These are phyloP conservation scores for Tilletiaria anomala DNA, from an alignment of 1,284 basidiomycete species.

Conservation along the genomic window DNA sequence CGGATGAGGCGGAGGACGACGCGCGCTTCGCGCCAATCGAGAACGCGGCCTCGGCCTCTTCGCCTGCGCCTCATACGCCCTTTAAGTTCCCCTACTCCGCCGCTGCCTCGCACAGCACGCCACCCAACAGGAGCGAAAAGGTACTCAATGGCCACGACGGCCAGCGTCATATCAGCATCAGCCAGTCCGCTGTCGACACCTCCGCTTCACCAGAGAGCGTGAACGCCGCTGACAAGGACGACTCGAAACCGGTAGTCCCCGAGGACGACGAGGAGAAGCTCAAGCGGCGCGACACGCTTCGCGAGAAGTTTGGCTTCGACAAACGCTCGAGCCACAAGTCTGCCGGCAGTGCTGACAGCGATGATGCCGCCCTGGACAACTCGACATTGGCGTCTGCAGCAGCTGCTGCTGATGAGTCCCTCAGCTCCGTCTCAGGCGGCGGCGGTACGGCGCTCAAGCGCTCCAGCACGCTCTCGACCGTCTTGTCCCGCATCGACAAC, in stretches of 20 bases:
- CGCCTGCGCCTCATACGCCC: too few species aligned
- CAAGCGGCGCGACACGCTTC: constrained; percentile 32
- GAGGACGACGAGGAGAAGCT: constrained; percentile 17
- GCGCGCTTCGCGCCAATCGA: constrained; percentile 25
- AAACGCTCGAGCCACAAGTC: constrained; percentile 10
- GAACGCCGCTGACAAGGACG: background rate
- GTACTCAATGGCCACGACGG: background rate
- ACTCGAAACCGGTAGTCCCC: too few species aligned
- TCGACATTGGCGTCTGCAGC: too few species aligned
- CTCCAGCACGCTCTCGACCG: constrained; percentile 16
- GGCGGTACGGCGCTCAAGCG: constrained; percentile 14
- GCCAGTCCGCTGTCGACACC: background rate
- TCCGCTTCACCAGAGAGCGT: background rate
- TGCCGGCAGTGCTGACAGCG: background rate
- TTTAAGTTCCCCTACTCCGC: constrained; percentile 5
- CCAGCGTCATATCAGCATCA: background rate
- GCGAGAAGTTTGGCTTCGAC: constrained; percentile 36
- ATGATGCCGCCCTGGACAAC: background rate
- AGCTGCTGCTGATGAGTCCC: too few species aligned
- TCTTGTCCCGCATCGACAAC: constrained; percentile 26
- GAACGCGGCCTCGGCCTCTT: background rate
- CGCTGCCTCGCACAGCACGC: constrained; percentile 2
- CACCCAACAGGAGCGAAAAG: constrained; percentile 5
- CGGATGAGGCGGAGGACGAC: constrained; percentile 38
- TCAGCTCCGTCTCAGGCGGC: background rate